Evolutionary conservation across 2,329 filamentous ascomycete species (phyloP).

Genomic region (Aureobasidium namibiae): DNA sequence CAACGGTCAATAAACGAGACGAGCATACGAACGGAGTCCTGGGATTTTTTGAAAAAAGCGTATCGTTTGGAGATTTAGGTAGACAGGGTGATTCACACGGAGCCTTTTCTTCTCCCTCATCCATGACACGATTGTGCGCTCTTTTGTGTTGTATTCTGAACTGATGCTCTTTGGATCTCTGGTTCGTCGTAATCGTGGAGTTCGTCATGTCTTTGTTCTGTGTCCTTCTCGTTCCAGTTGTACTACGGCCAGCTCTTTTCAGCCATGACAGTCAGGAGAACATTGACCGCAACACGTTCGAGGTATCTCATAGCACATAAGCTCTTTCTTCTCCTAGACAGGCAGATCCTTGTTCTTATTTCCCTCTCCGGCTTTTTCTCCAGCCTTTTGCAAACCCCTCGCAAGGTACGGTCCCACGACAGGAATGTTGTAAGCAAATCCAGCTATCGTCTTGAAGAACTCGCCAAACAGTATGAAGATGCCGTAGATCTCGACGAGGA

Average conservation of each 20-base stretch:
- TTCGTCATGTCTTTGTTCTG: not conserved
- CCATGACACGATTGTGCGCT: not conserved
- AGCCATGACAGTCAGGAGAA: not conserved
- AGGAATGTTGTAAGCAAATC: slow-evolving; percentile 77
- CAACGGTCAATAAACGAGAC: slow-evolving; percentile 17
- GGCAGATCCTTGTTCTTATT: slow-evolving; percentile 69
- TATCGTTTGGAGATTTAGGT: slow-evolving; percentile 5
- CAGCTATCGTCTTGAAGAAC: slow-evolving; percentile 85
- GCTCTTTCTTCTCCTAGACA: slow-evolving; percentile 44
- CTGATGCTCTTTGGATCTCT: not conserved
- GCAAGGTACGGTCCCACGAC: slow-evolving; percentile 83
- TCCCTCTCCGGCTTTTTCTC: slow-evolving; percentile 59
- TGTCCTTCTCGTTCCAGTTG: not conserved
- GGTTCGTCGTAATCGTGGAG: slow-evolving; percentile 6
- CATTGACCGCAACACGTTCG: not conserved
- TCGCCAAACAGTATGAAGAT: slow-evolving; percentile 92
- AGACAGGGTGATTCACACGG: not conserved
- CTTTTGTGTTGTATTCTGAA: not conserved
- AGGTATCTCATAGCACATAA: not conserved
- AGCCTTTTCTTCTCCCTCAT: not conserved
- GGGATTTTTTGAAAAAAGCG: slow-evolving; percentile 8
- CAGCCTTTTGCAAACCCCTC: slow-evolving; percentile 60
- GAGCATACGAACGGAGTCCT: slow-evolving; percentile 7
- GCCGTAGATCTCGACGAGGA: slow-evolving; percentile 84
- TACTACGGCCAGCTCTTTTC: not conserved